phyloP scores from a whole-genome alignment of 345 rosid genomes.

The Nasturtium officinale region DNA sequence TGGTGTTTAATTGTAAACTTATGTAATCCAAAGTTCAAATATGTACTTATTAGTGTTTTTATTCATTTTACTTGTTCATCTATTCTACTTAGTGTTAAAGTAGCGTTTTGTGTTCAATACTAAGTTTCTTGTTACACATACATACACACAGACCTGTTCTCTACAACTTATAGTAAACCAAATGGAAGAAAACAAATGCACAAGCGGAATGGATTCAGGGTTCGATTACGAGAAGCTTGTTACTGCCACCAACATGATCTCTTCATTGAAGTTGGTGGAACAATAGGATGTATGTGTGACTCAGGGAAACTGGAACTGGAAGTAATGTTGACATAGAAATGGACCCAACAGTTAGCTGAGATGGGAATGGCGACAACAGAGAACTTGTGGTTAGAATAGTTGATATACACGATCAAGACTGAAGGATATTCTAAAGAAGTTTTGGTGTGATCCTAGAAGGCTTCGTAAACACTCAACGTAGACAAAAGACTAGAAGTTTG shows the following conservation, averaged over 20 bases:
- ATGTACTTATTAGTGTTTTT: not conserved
- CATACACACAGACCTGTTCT: not conserved
- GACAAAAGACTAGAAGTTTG: too few species aligned
- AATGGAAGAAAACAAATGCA: not conserved
- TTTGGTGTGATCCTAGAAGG: too few species aligned
- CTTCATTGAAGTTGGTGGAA: slow-evolving; percentile 64
- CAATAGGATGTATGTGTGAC: slow-evolving; percentile 63
- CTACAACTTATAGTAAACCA: not conserved
- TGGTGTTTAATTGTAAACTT: slow-evolving; percentile 23
- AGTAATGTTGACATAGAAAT: too few species aligned
- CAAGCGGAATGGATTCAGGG: not conserved
- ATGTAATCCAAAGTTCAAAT: not conserved
- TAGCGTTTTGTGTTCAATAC: not conserved
- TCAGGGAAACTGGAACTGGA: too few species aligned
- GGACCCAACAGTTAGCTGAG: too few species aligned
- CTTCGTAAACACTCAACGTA: too few species aligned
- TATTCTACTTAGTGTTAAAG: not conserved
- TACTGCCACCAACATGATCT: slow-evolving; percentile 56
- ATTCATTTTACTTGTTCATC: not conserved
- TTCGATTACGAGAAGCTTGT: slow-evolving; percentile 58
- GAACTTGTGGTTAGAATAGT: too few species aligned
- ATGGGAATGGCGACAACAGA: too few species aligned
- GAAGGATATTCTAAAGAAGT: too few species aligned
- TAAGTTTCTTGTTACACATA: not conserved
- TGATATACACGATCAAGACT: too few species aligned